phyloP scores from a whole-genome alignment of 1,139 yeast species.

The Yamadazyma siamensis region DNA sequence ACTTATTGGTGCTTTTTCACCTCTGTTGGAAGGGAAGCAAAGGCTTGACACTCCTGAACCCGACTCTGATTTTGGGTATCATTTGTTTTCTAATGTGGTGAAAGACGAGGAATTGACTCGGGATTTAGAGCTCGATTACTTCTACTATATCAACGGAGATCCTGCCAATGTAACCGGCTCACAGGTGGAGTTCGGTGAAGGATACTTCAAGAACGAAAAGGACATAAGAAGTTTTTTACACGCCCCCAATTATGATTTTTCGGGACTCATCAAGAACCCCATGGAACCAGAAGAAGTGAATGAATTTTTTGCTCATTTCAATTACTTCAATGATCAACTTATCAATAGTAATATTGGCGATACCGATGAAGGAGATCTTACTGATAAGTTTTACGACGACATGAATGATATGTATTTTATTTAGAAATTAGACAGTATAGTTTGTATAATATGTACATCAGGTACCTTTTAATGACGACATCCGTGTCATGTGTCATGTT shows the following conservation, averaged over 20 bases:
- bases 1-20: constrained; percentile 7
- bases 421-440: no score
- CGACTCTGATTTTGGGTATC: constrained; percentile 2
- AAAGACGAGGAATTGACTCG: constrained; percentile 3
- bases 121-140: constrained; percentile 7
- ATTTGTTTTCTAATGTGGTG: constrained; percentile 6
- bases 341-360: background rate
- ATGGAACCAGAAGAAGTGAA: constrained; percentile 8
- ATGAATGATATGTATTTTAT: constrained; percentile 11
- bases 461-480: no score
- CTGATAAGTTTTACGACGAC: constrained; percentile 19
- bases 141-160: constrained; percentile 3
- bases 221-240: constrained; percentile 9
- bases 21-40: background rate
- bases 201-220: constrained; percentile 10
- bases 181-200: constrained; percentile 5
- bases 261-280: constrained; percentile 5
- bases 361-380: constrained; percentile 7
- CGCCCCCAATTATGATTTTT: constrained; percentile 8
- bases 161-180: background rate
- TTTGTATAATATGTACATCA: no score
- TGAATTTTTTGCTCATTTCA: constrained; percentile 9
- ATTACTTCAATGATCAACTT: constrained; percentile 3
- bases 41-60: background rate
- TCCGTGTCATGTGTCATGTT: no score